Evolutionary conservation across 2,329 filamentous ascomycete genomes (phyloP).

Genomic region (Phialophora macrospora): DNA sequence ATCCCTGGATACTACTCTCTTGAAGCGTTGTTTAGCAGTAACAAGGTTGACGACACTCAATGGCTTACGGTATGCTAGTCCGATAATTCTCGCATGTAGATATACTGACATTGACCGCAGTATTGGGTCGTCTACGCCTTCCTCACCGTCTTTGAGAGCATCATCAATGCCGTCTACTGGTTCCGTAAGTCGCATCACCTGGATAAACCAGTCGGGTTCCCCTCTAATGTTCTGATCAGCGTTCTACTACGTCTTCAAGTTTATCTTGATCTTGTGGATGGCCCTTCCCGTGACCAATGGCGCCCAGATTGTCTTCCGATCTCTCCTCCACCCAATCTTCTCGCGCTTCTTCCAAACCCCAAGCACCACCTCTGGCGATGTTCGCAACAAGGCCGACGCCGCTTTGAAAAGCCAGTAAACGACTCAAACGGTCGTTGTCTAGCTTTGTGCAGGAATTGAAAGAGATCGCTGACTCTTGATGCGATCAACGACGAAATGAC

Average conservation of each 20-base stretch:
- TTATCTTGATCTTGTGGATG: conserved; percentile 96
- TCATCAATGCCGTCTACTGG: conserved; percentile 71
- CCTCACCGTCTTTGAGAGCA: conserved; percentile 68
- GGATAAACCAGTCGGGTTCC: conserved; percentile 99
- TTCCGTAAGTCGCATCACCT: conserved; percentile 81
- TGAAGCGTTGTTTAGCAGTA: conserved; percentile 64
- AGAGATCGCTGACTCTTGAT: conserved; percentile 31
- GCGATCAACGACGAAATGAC: conserved; percentile 19
- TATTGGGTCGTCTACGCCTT: conserved; percentile 73
- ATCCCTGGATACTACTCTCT: conserved; percentile 71
- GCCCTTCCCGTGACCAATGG: conserved; percentile 95
- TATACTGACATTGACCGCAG: conserved; percentile 46
- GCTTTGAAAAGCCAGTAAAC: conserved; percentile 63
- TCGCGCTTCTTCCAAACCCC: conserved; percentile 81
- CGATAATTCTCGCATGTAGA: conserved; percentile 9
- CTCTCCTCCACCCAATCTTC: conserved; percentile 88
- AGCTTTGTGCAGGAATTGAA: conserved; percentile 28
- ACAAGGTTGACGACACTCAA: conserved; percentile 68
- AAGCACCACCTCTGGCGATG: conserved; percentile 74
- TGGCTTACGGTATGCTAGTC: conserved; percentile 62
- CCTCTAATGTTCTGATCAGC: conserved; percentile 70
- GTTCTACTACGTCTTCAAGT: conserved; percentile 99
- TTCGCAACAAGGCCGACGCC: conserved; percentile 85
- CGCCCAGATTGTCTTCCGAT: conserved; percentile 95
- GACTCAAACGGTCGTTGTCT: conserved; percentile 31